Conservation (phyloP, 352 stramenopile genomes). For the Phytophthora megakarya region DNA sequence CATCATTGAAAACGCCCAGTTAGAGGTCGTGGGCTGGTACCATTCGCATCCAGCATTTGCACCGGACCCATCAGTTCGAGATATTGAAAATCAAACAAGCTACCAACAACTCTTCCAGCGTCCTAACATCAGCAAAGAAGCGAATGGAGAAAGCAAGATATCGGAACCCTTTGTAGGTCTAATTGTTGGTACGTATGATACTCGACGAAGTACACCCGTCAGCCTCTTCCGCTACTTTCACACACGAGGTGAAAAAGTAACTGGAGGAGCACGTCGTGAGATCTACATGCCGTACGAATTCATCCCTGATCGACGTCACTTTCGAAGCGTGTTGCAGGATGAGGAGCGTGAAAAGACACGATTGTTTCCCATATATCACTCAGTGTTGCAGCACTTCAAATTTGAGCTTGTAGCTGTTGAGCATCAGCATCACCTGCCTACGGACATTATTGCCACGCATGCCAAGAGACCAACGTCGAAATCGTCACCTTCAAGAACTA, state of each 20-base stretch:
- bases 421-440: slow-evolving; percentile 3
- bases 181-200: slow-evolving; percentile 95
- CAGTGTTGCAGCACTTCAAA: slow-evolving; percentile 43
- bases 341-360: slow-evolving; percentile 43
- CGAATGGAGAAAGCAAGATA: slow-evolving; percentile 25
- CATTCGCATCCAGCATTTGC: slow-evolving; percentile 94
- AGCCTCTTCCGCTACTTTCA: slow-evolving; percentile 89
- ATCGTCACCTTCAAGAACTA: slow-evolving; percentile 21
- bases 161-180: slow-evolving; percentile 93
- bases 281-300: slow-evolving; percentile 79
- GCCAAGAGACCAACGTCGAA: slow-evolving; percentile 2
- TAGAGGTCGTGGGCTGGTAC: slow-evolving; percentile 96
- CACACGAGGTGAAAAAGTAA: slow-evolving; percentile 73
- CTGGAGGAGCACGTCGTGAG: slow-evolving; percentile 46
- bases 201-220: slow-evolving; percentile 66
- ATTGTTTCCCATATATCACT: slow-evolving; percentile 46
- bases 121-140: slow-evolving; percentile 20
- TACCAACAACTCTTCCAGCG: slow-evolving; percentile 93
- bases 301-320: slow-evolving; percentile 55
- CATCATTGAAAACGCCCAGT: slow-evolving; percentile 87
- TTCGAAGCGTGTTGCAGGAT: slow-evolving; percentile 51
- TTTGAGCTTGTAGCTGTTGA: slow-evolving; percentile 12
- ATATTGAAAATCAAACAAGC: slow-evolving; percentile 94
- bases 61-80: slow-evolving; percentile 91
- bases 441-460: neutral